A percentile compares a stretch with the other conserved stretches of the same genome.
phyloP scores from a whole-genome alignment of 257 asterid species.

The Echium plantagineum region DNA sequence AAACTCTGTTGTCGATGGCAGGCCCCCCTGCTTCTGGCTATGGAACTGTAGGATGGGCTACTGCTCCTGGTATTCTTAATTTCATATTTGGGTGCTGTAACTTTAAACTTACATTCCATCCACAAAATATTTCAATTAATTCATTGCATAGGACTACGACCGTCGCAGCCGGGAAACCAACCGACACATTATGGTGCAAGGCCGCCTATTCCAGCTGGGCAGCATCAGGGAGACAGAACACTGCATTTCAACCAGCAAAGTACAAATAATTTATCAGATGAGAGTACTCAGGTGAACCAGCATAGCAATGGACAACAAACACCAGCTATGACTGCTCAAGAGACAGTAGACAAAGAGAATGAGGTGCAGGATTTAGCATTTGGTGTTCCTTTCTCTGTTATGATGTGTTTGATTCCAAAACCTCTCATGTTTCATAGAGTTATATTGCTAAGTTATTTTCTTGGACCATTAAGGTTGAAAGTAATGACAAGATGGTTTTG shows the following conservation, averaged over 20 bases:
- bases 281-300: conserved; percentile 36
- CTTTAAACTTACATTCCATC: conserved; percentile 8
- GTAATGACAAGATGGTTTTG: conserved; percentile 59
- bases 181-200: conserved; percentile 51
- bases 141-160: conserved; percentile 46
- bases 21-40: conserved; percentile 71
- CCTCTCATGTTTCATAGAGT: conserved; percentile 7
- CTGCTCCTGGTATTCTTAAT: conserved; percentile 45
- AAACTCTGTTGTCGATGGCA: conserved; percentile 54
- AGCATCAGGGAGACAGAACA: conserved; percentile 50
- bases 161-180: conserved; percentile 58
- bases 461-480: conserved; percentile 49
- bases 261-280: conserved; percentile 30
- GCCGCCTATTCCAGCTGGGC: conserved; percentile 51
- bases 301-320: conserved; percentile 46
- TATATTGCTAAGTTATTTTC: conserved; percentile 17
- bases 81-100: conserved; percentile 9
- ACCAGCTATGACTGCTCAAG: conserved; percentile 35
- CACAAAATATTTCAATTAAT: conserved; percentile 7
- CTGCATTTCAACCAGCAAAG: conserved; percentile 50
- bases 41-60: conserved; percentile 57
- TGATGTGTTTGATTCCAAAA: conserved; percentile 10
- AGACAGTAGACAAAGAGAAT: conserved; percentile 37
- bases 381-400: not conserved
- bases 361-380: conserved; percentile 27